Conservation (phyloP, 2,329 filamentous ascomycete species). For the Aspergillus sp. region DNA sequence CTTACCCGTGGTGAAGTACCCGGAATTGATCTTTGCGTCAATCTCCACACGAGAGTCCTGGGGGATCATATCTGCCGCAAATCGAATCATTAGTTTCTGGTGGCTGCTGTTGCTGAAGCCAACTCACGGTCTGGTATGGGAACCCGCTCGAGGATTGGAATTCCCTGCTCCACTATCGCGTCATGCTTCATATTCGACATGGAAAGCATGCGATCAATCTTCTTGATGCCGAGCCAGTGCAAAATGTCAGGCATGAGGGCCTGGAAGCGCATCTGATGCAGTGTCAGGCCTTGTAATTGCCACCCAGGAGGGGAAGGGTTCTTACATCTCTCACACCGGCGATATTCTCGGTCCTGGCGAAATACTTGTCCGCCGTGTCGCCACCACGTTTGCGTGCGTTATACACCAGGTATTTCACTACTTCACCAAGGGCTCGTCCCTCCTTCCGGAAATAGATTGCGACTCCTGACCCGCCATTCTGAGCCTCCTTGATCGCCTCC, state of each 20-base stretch:
- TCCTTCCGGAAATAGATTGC: constrained; percentile 99
- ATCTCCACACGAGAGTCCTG: constrained; percentile 97
- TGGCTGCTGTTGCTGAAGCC: no score
- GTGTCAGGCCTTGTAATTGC: no score
- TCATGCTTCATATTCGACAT: constrained; percentile 79
- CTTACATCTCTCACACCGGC: constrained; percentile 77
- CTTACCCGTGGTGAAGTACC: constrained; percentile 82
- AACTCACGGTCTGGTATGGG: constrained; percentile 70
- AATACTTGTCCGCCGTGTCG: constrained; percentile 60
- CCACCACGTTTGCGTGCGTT: constrained; percentile 48
- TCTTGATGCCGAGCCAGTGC: constrained; percentile 97
- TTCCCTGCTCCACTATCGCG: constrained; percentile 52
- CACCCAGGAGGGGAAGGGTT: no score
- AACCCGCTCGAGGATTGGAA: constrained; percentile 81
- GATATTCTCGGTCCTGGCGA: constrained; percentile 94
- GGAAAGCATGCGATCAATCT: constrained; percentile 97
- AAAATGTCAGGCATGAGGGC: constrained; percentile 97
- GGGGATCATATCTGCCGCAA: constrained; percentile 71
- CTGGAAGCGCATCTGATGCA: constrained; percentile 82
- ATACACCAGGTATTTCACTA: constrained; percentile 80
- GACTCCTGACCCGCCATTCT: constrained; percentile 87
- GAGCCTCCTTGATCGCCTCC: constrained; percentile 95
- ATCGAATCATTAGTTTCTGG: no score
- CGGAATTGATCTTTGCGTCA: constrained; percentile 95
- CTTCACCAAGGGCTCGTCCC: constrained; percentile 88